Evolutionary conservation across 2,329 filamentous ascomycete species (phyloP), one percentile per base, ranked within the genome.

Genomic region (Cytospora paraplurivora): DNA sequence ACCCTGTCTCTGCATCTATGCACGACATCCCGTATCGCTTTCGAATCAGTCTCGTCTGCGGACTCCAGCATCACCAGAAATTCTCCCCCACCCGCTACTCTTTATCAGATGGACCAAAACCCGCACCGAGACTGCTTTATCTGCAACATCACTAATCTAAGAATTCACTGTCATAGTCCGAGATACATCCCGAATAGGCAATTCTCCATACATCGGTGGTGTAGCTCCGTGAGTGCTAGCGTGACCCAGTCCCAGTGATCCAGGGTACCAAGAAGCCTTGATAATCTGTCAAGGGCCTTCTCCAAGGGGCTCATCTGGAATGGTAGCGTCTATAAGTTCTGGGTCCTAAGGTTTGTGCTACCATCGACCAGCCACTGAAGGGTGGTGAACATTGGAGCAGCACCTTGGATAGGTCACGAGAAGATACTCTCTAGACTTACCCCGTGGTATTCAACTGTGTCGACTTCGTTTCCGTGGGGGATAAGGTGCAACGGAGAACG

Each of bases 171-270:
- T 15, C 1, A n/a, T n/a, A 2, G 41, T 44, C 41, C 41, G 41
- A 19, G 15, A 44, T n/a, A 44, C 35, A 17, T 53, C 64, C 64
- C 56, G 37, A 66, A 56, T 57, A 66, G 64, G 64, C 52, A 66
- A 63, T 44, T 17, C 44, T 56, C 52, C 56, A 66, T 53, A 56
- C 56, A 33, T 27, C 64, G 64, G 64, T 61, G 56, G 27, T 53
- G 47, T 56, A 59, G 61, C 61, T 66, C 64, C 64, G 64, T 63
- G 50, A 53, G 34, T 47, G 62, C 54, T 60, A 49, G 21, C 51
- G 54, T 62, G 47, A 32, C 54, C 52, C 49, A 44, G 27, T 32
- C 41, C 27, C 34, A 17, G 52, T 34, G 53, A 44, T 11, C 33
- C 44, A 38, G 17, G 44, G 55, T 49, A 38, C 7, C 7, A 55